A percentile compares a stretch with the other conserved stretches of the same genome.
Conservation (phyloP, 2,329 filamentous ascomycete species). For the Cercospora brassicicola region DNA sequence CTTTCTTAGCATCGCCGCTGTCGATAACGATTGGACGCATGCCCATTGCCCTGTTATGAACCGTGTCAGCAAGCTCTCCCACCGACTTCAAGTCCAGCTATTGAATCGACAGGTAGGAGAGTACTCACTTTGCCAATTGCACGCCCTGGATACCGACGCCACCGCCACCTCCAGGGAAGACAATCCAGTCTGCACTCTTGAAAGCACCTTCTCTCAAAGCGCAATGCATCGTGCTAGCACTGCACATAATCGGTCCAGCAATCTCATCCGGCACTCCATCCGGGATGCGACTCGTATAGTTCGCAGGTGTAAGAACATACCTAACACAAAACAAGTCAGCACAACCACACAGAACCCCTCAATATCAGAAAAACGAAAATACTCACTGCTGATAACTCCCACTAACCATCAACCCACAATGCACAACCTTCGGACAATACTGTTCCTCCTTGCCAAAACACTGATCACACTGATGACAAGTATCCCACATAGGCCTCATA, state of each 20-base stretch:
- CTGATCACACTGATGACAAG: conserved; percentile 50
- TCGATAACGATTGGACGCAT: conserved; percentile 58
- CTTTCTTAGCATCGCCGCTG: conserved; percentile 49
- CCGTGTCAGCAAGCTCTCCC: neutral
- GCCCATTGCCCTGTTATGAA: conserved; percentile 49
- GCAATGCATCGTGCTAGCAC: conserved; percentile 58
- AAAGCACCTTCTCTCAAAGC: conserved; percentile 55
- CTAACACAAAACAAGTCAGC: neutral
- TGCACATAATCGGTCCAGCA: conserved; percentile 63
- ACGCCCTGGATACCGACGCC: conserved; percentile 61
- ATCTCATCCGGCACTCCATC: conserved; percentile 56
- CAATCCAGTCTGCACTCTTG: conserved; percentile 55
- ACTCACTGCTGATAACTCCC: conserved; percentile 56
- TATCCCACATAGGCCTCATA: conserved; percentile 53
- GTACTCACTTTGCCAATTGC: conserved; percentile 32
- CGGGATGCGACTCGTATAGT: conserved; percentile 57
- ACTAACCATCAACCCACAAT: conserved; percentile 48
- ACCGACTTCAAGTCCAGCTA: neutral
- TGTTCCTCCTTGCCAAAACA: conserved; percentile 57
- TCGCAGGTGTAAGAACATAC: conserved; percentile 58
- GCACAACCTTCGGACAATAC: conserved; percentile 51
- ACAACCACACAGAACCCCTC: neutral
- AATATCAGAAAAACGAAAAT: neutral
- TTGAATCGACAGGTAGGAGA: neutral
- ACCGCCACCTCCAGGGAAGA: conserved; percentile 56